Conservation (phyloP, 768 basidiomycete species). For the Boletales sp. region DNA sequence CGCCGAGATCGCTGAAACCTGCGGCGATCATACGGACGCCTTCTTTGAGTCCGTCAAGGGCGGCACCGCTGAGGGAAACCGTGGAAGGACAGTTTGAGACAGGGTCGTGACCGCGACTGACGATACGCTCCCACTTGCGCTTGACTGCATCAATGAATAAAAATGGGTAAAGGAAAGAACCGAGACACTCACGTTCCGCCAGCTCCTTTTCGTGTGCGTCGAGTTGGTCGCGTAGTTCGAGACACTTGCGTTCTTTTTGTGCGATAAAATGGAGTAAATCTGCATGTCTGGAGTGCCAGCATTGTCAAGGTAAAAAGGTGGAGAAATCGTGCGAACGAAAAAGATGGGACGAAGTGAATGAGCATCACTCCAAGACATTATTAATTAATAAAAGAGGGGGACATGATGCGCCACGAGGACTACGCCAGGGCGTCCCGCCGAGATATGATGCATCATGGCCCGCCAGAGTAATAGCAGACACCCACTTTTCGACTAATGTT, state of each 20-base stretch:
- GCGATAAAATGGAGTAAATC: constrained; percentile 82
- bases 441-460: neutral
- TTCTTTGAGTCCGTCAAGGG: constrained; percentile 60
- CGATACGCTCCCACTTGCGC: constrained; percentile 80
- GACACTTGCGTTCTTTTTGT: constrained; percentile 80
- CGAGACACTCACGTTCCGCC: constrained; percentile 44
- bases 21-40: constrained; percentile 60
- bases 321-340: too few species aligned
- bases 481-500: constrained; percentile 73
- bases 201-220: constrained; percentile 71
- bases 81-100: neutral
- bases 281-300: constrained; percentile 51
- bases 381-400: too few species aligned
- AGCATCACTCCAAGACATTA: too few species aligned
- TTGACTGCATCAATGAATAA: constrained; percentile 47
- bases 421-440: too few species aligned
- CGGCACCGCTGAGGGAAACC: constrained; percentile 14
- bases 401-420: too few species aligned
- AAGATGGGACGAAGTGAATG: neutral
- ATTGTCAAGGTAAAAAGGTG: too few species aligned
- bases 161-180: neutral
- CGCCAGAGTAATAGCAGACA: constrained; percentile 5
- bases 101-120: constrained; percentile 47
- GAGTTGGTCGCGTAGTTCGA: constrained; percentile 76
- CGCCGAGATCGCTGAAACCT: constrained; percentile 33